Conservation (phyloP, 306 rosid species). For the Sechiopsis laciniata region DNA sequence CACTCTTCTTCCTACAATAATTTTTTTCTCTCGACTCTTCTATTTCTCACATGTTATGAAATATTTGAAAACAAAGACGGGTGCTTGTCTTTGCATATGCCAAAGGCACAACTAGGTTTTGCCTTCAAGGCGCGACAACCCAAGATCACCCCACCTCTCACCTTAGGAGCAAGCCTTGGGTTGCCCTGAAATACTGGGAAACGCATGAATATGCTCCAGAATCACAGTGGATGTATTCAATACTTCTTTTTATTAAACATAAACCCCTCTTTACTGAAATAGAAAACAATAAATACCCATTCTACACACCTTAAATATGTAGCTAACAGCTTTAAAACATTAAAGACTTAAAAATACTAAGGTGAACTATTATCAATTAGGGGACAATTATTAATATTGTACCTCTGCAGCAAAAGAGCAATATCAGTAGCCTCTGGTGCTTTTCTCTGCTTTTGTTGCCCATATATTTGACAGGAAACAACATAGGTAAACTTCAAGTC, state of each 20-base stretch:
- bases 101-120: too few relatives aligned
- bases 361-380: not conserved
- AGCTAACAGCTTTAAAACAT: not conserved
- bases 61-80: not conserved
- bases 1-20: too few relatives aligned
- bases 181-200: not conserved
- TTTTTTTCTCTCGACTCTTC: too few relatives aligned
- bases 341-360: not conserved
- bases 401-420: constrained; percentile 89
- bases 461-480: constrained; percentile 98
- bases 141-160: not conserved
- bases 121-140: too few relatives aligned
- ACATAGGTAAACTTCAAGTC: constrained; percentile 95
- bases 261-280: not conserved
- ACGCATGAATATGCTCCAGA: not conserved
- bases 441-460: constrained; percentile 83
- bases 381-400: not conserved
- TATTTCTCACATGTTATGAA: too few relatives aligned
- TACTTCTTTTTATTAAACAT: not conserved
- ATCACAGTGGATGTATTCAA: not conserved
- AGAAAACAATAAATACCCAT: not conserved
- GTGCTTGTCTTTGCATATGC: too few relatives aligned
- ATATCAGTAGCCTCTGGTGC: constrained; percentile 83
- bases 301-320: not conserved
- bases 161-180: not conserved